phyloP scores from a whole-genome alignment of 1,284 basidiomycete genomes.

The Sanghuangporus baumii region DNA sequence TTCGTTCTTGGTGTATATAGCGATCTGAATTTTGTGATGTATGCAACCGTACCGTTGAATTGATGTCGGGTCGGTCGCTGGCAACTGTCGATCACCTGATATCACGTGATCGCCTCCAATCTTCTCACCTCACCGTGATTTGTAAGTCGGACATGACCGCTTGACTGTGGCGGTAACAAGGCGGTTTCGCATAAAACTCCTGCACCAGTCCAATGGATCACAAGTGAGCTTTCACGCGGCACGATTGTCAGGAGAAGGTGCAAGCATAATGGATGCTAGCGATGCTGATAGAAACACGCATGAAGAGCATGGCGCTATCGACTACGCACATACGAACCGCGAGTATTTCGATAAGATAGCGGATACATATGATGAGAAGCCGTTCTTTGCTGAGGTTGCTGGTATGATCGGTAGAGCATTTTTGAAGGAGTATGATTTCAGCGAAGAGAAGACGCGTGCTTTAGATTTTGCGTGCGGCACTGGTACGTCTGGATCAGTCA shows the following conservation, averaged over 20 bases:
- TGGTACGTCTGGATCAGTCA: slow-evolving; percentile 33
- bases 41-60: too few relatives aligned
- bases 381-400: slow-evolving; percentile 24
- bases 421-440: slow-evolving; percentile 41
- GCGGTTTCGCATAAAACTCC: too few relatives aligned
- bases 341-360: slow-evolving; percentile 29
- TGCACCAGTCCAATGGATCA: too few relatives aligned
- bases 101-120: too few relatives aligned
- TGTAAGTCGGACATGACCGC: too few relatives aligned
- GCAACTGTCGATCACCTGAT: too few relatives aligned
- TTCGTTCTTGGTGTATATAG: too few relatives aligned
- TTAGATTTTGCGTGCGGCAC: slow-evolving; percentile 71
- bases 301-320: not conserved
- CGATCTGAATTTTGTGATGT: too few relatives aligned
- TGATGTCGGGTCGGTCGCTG: too few relatives aligned
- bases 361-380: slow-evolving; percentile 26
- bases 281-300: not conserved
- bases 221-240: too few relatives aligned
- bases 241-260: not conserved
- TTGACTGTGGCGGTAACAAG: too few relatives aligned
- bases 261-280: not conserved
- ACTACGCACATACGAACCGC: slow-evolving; percentile 22
- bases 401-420: slow-evolving; percentile 38
- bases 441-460: slow-evolving; percentile 47
- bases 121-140: too few relatives aligned